A percentile compares a stretch with the other conserved stretches of the same genome.
phyloP scores from a whole-genome alignment of 2,329 filamentous ascomycete species.

The Trichoderma sp. region DNA sequence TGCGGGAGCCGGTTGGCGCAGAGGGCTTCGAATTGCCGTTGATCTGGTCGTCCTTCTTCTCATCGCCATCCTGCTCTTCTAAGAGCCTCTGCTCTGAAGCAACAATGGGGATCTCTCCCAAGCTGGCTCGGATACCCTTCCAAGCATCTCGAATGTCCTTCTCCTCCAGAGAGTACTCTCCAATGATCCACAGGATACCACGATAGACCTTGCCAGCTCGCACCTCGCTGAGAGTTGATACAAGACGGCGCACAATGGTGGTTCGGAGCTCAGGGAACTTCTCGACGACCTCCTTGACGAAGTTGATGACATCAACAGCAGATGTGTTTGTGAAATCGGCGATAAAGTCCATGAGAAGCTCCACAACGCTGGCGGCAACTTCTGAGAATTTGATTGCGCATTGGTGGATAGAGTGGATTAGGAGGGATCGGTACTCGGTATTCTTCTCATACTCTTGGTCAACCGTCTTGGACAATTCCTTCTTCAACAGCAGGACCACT shows the following conservation, averaged over 20 bases:
- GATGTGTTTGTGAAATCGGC: conserved; percentile 97
- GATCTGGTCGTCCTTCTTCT: conserved; percentile 62
- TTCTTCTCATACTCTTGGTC: conserved; percentile 99
- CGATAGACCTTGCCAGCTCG: conserved; percentile 96
- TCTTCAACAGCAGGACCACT: conserved; percentile 92
- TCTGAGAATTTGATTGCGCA: conserved; percentile 99
- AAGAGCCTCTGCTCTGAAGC: conserved; percentile 90
- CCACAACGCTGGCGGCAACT: conserved; percentile 93
- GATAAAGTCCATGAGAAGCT: conserved; percentile 98
- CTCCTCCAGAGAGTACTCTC: conserved; percentile 92
- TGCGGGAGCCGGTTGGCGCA: conserved; percentile 78
- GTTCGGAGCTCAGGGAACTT: conserved; percentile 89
- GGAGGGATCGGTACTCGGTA: conserved; percentile 85
- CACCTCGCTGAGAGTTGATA: conserved; percentile 88
- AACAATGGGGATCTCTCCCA: conserved; percentile 95
- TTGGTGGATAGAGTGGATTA: conserved; percentile 96
- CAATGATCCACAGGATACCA: conserved; percentile 95
- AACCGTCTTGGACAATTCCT: conserved; percentile 94
- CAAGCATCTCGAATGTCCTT: conserved; percentile 94
- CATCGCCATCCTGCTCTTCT: conserved; percentile 75
- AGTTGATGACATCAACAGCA: conserved; percentile 95
- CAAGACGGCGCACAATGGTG: conserved; percentile 83
- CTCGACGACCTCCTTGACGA: conserved; percentile 98
- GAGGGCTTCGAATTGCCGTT: conserved; percentile 77
- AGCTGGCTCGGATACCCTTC: conserved; percentile 89